Base-by-base conservation (phyloP, 2,329 filamentous ascomycete genomes). In the Xylaria multiplex region DNA sequence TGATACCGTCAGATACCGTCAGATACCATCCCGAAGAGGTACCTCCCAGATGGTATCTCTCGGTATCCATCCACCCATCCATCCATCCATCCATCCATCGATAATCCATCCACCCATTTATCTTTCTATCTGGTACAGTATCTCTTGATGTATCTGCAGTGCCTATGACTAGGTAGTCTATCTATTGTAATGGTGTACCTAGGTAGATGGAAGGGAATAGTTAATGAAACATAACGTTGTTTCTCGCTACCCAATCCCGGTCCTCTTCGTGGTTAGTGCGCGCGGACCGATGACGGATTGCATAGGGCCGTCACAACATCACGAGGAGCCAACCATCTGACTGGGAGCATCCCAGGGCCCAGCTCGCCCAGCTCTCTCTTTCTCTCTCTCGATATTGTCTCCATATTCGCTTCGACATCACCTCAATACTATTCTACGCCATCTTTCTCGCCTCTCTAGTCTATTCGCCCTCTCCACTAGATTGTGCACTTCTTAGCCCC, bases 251-350 rank as follows among this genome's bases (percentile, higher is more conserved):
- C 70, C 60, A 72, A 65, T 65, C 65, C 52, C 24, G 24, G 59
- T 16, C 13, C 65, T 67, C 59, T 58, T 58, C 54, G 54, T 57
- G 42, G 49, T 70, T 59, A 70, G 67, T 65, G 70, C 68, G 68
- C 69, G 68, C 70, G 67, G 72, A 74, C 73, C 73, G 73, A 75
- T 75, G 73, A 74, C 73, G 73, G 73, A 74, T 74, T 71, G 68
- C 72, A 74, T 69, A 73, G 70, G 73, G 68, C 74, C 50, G 59
- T 59, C 64, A 55, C 49, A 57, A 67, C 69, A 75, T 75, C 73
- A 75, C 73, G 73, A 75, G 73, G 73, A 70, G 43, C 66, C 66
- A 68, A 70, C 64, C 73, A 67, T 74, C 73, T 74, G 73, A 75
- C 69, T 72, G 66, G 62, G 56, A 62, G 55, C 49, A 65, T 60